A percentile compares a stretch with the other conserved stretches of the same genome.
These are phyloP conservation scores for Globisporangium cystogenes DNA, from an alignment of 352 stramenopile genomes.

Conservation along the genomic window DNA sequence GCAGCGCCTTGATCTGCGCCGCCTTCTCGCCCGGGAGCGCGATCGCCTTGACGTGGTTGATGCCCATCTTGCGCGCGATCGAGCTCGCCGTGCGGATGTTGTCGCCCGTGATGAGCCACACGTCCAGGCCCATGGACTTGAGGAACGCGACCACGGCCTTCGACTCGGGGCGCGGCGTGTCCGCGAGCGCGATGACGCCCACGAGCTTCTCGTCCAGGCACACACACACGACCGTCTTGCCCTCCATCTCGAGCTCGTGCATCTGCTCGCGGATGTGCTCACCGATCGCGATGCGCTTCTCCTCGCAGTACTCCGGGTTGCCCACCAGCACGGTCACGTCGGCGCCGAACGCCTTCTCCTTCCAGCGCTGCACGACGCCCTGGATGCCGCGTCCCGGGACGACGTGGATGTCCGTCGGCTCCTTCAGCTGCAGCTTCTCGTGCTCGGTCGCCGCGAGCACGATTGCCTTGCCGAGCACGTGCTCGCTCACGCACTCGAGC, in stretches of 20 bases:
- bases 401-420: slow-evolving; percentile 69
- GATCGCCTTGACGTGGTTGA: slow-evolving; percentile 83
- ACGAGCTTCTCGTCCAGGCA: slow-evolving; percentile 62
- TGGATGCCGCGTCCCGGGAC: slow-evolving; percentile 77
- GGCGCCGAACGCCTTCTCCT: slow-evolving; percentile 12
- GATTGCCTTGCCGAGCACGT: slow-evolving; percentile 82
- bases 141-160: slow-evolving; percentile 67
- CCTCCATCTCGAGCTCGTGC: slow-evolving; percentile 78
- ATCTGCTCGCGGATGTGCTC: slow-evolving; percentile 67
- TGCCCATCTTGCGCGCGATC: slow-evolving; percentile 87
- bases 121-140: slow-evolving; percentile 76
- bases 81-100: slow-evolving; percentile 89
- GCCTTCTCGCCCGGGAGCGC: slow-evolving; percentile 94
- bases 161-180: slow-evolving; percentile 70
- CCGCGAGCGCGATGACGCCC: slow-evolving; percentile 70
- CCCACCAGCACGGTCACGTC: slow-evolving; percentile 60
- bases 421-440: slow-evolving; percentile 66
- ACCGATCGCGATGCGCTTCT: slow-evolving; percentile 62
- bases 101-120: slow-evolving; percentile 91
- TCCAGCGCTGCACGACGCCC: slow-evolving; percentile 41
- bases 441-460: slow-evolving; percentile 69
- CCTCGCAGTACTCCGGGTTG: slow-evolving; percentile 76
- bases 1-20: slow-evolving; percentile 83
- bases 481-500: slow-evolving; percentile 81
- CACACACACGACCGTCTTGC: slow-evolving; percentile 83